Percentiles rank a stretch among this genome's conserved stretches.
Evolutionary conservation across 257 asterid genomes (phyloP).

Genomic region (Petunia axillaris): DNA sequence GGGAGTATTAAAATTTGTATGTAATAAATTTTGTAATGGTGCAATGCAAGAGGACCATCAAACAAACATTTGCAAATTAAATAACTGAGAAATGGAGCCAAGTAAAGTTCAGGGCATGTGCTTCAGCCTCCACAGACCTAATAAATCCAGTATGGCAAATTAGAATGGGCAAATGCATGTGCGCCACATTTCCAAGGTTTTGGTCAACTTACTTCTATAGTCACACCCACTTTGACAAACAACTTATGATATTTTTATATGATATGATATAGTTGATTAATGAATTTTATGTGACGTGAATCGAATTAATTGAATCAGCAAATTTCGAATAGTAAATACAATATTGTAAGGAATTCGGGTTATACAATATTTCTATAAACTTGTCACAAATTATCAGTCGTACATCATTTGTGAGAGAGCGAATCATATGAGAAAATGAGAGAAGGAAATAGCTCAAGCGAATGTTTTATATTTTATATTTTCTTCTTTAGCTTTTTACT

Average conservation of each 20-base stretch:
- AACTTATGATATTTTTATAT: not conserved
- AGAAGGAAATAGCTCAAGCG: too few relatives aligned
- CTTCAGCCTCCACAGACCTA: not conserved
- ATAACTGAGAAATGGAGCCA: not conserved
- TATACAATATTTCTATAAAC: too few relatives aligned
- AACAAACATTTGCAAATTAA: not conserved
- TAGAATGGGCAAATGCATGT: constrained; percentile 11
- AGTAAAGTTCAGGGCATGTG: not conserved
- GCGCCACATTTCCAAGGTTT: constrained; percentile 1
- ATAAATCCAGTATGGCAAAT: not conserved
- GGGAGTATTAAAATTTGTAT: not conserved
- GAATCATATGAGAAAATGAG: too few relatives aligned
- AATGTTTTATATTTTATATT: too few relatives aligned
- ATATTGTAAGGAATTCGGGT: too few relatives aligned
- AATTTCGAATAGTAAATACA: too few relatives aligned
- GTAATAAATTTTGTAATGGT: not conserved
- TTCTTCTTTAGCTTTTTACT: too few relatives aligned
- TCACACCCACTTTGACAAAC: not conserved
- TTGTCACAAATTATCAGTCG: too few relatives aligned
- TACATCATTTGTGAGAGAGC: too few relatives aligned
- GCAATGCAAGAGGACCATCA: not conserved
- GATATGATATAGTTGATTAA: too few relatives aligned
- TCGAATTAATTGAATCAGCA: too few relatives aligned
- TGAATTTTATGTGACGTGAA: too few relatives aligned
- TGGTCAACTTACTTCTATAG: not conserved